Evolutionary conservation across 139 green algal genomes (phyloP), one percentile per base, ranked within the genome.

Genomic region (Volvox reticuliferus): DNA sequence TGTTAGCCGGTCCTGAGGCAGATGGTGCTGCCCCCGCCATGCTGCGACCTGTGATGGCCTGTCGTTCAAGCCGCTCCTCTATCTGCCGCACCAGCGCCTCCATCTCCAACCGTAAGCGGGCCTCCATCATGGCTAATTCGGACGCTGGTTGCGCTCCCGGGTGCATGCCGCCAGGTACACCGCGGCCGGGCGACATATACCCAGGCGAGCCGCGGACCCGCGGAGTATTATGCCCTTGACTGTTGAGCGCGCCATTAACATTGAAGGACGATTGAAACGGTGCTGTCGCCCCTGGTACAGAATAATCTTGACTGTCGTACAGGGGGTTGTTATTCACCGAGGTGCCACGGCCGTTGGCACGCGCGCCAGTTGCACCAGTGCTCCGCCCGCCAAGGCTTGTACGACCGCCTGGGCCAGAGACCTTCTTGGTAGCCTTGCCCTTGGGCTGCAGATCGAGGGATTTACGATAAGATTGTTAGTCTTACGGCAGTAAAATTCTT

Each of bases 271-370:
- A 86, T 2, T 81, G 73, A 16, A 32, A 36, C 20, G 87, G 76
- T 19, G 28, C 84, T 28, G n/a, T 30, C 3, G 19, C 76, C 68
- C 36, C 86, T 5, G 75, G 26, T 20, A 32, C 68, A 2, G 17
- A 17, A n/a, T 28, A 65, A 26, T 91, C 86, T 12, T 82, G 36
- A 35, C 36, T 88, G 30, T 93, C 91, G 78, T 84, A 93, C 85
- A 93, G 80, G 16, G 86, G 91, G 79, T 93, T 93, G 85, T 82
- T 92, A 32, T 84, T 92, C 6, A 92, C 55, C 16, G 71, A 75
- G 24, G 63, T 67, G 26, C 37, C 50, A 28, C 33, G 35, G 16
- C 36, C 19, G 73, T 82, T 85, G 78, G 61, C 71, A 26, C 71
- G 73, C 22, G 22, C 33, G 37, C 55, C 37, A 3, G 26, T 21